phyloP scores from a whole-genome alignment of 1,284 basidiomycete species.

The Thecaphora thlaspeos region DNA sequence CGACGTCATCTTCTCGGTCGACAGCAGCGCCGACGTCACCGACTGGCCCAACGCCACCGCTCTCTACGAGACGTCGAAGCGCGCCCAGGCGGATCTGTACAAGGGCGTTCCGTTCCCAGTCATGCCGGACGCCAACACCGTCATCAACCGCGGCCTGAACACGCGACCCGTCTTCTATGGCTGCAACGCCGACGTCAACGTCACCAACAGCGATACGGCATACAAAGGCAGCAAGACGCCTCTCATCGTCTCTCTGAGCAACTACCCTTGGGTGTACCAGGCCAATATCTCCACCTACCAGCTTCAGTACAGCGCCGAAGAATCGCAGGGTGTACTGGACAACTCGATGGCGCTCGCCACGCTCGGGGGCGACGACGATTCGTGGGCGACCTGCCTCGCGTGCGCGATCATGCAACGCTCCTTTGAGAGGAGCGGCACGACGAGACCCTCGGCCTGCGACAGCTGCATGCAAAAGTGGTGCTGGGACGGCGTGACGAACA shows the following conservation, averaged over 20 bases:
- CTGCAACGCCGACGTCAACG: constrained; percentile 61
- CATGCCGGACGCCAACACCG: constrained; percentile 62
- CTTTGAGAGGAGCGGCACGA: constrained; percentile 35
- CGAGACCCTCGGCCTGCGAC: constrained; percentile 36
- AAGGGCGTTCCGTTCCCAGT: constrained; percentile 58
- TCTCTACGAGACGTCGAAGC: constrained; percentile 56
- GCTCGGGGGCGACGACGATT: constrained; percentile 33
- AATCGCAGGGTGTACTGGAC: constrained; percentile 47
- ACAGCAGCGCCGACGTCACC: constrained; percentile 64
- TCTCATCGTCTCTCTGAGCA: constrained; percentile 60
- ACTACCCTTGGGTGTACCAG: constrained; percentile 60
- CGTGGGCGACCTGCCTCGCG: constrained; percentile 47
- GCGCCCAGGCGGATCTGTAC: constrained; percentile 27
- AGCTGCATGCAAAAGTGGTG: constrained; percentile 49
- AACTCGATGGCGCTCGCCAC: constrained; percentile 51
- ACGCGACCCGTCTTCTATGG: constrained; percentile 74
- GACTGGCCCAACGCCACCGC: constrained; percentile 69
- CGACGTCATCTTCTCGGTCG: constrained; percentile 71
- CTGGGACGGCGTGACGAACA: constrained; percentile 51
- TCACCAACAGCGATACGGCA: constrained; percentile 32
- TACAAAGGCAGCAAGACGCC: constrained; percentile 57
- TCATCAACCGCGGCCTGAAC: constrained; percentile 68
- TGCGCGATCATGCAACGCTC: constrained; percentile 49
- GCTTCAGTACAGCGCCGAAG: constrained; percentile 54
- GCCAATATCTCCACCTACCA: constrained; percentile 52